Evolutionary conservation across 768 basidiomycete species (phyloP).

Genomic region (Tephrocybe rancida): DNA sequence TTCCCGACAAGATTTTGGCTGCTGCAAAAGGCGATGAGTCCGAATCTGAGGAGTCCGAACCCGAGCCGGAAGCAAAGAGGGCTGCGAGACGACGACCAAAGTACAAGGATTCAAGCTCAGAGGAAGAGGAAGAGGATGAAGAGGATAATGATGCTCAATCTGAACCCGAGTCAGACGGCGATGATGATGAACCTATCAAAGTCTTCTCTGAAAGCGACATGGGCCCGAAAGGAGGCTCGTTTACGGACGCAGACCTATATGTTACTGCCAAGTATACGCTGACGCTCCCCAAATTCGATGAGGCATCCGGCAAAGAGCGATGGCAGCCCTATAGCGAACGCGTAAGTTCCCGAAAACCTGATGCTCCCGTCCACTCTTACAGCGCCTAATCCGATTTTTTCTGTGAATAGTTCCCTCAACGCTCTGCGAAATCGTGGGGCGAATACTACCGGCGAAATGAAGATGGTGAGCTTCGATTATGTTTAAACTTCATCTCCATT

Average conservation of each 20-base stretch:
- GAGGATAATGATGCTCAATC: constrained; percentile 22
- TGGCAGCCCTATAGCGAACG: constrained; percentile 58
- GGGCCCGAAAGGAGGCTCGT: constrained; percentile 51
- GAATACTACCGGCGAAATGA: constrained; percentile 61
- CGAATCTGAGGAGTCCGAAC: constrained; percentile 23
- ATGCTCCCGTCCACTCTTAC: neutral
- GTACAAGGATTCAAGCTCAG: constrained; percentile 37
- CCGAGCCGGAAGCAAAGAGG: constrained; percentile 23
- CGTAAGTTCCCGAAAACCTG: constrained; percentile 34
- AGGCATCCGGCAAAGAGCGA: constrained; percentile 41
- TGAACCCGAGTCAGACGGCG: constrained; percentile 32
- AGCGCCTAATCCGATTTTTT: neutral
- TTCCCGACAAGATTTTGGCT: constrained; percentile 67
- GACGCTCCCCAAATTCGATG: constrained; percentile 46
- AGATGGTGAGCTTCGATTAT: constrained; percentile 36
- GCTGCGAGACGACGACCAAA: constrained; percentile 25
- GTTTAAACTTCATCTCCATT: neutral
- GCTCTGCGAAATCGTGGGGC: constrained; percentile 60
- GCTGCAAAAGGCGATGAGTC: constrained; percentile 38
- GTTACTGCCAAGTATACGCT: constrained; percentile 63
- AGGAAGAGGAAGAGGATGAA: constrained; percentile 28
- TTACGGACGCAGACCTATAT: constrained; percentile 65
- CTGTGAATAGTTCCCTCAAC: constrained; percentile 53
- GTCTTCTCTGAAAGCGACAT: constrained; percentile 47
- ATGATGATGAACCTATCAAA: constrained; percentile 32